Evolutionary conservation across 177 flowering plant species (phyloP).

Genomic region (Vitis hybrid): DNA sequence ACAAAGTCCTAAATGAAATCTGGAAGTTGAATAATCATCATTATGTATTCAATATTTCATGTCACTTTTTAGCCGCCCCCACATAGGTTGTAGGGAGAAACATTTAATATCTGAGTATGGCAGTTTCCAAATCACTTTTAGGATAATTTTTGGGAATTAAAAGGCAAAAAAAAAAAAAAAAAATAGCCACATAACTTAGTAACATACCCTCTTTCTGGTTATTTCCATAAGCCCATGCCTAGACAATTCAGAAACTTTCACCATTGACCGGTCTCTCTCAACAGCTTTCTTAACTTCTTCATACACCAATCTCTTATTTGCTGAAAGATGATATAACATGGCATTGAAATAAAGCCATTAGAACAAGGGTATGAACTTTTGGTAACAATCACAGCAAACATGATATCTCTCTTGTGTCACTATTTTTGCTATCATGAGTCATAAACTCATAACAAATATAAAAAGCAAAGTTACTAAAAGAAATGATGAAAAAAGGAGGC

Average conservation of each 20-base stretch:
- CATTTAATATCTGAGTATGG: background rate
- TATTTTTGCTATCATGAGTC: too few species aligned
- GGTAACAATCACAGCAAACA: background rate
- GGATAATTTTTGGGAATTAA: background rate
- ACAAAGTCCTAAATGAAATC: too few species aligned
- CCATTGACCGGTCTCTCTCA: conserved; percentile 81
- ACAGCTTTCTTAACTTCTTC: conserved; percentile 93
- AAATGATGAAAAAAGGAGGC: too few species aligned
- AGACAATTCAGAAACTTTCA: conserved; percentile 88
- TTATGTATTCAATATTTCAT: too few species aligned
- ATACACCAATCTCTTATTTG: conserved; percentile 85
- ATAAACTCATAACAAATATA: too few species aligned
- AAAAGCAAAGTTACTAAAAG: too few species aligned
- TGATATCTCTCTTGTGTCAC: background rate
- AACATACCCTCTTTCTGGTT: conserved; percentile 89
- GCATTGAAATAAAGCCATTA: background rate
- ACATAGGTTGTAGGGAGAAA: too few species aligned
- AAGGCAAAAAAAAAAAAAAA: background rate
- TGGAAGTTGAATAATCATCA: too few species aligned
- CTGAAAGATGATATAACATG: conserved; percentile 37
- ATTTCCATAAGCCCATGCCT: conserved; percentile 96
- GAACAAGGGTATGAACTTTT: background rate
- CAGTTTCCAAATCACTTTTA: background rate
- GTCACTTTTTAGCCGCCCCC: too few species aligned
- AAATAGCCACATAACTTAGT: background rate